A percentile compares a stretch with the other conserved stretches of the same genome.
phyloP scores from a whole-genome alignment of 179 eudicot species.

The Actinidia arguta region DNA sequence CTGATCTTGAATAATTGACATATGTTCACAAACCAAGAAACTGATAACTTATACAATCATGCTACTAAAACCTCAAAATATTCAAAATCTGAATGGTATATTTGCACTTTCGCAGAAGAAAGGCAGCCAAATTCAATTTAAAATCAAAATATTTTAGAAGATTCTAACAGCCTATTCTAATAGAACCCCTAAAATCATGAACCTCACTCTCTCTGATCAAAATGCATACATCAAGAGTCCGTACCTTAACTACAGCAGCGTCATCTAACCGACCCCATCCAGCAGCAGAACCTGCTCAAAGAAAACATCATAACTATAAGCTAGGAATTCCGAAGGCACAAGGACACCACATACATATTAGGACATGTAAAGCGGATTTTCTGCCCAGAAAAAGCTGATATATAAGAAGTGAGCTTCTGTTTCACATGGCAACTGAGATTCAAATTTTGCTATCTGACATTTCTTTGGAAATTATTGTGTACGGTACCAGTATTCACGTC shows the following conservation, averaged over 20 bases:
- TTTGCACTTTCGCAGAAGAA: not conserved
- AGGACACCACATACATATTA: not conserved
- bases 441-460: not conserved
- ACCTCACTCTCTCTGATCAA: not conserved
- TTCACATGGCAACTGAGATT: not conserved
- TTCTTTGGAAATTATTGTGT: not conserved
- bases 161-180: too few species aligned
- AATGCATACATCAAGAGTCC: slow-evolving; percentile 12
- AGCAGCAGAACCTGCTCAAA: slow-evolving; percentile 92
- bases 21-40: not conserved
- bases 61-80: not conserved
- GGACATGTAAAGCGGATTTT: not conserved
- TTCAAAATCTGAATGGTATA: not conserved
- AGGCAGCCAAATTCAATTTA: slow-evolving; percentile 3
- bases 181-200: not conserved
- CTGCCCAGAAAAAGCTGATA: not conserved
- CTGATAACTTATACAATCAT: not conserved
- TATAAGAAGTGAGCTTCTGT: not conserved
- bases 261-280: slow-evolving; percentile 99
- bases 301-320: slow-evolving; percentile 21
- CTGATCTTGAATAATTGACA: not conserved
- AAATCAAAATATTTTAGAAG: not conserved
- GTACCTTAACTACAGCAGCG: slow-evolving; percentile 97
- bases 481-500: not conserved
- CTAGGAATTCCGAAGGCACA: not conserved